Evolutionary conservation across 305 asterid species (phyloP).

Genomic region (Solanum hybrid): DNA sequence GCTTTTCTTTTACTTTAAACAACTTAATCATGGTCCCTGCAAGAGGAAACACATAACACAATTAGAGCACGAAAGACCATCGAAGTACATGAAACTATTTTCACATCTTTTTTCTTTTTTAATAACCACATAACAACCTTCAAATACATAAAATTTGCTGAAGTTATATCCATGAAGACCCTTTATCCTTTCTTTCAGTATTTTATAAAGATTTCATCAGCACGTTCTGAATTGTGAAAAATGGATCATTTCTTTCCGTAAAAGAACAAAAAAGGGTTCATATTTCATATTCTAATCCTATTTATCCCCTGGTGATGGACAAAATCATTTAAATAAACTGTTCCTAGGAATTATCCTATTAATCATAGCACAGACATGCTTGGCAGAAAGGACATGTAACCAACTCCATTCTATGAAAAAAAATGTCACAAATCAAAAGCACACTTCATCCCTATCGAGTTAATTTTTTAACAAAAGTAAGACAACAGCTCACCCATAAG

Average conservation of each 20-base stretch:
- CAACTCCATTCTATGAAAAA: background rate
- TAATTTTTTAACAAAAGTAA: background rate
- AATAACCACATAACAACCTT: background rate
- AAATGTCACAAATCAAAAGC: background rate
- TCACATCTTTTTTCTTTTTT: background rate
- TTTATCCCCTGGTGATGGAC: background rate
- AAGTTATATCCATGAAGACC: background rate
- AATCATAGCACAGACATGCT: background rate
- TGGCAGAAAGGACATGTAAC: background rate
- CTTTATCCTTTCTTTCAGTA: background rate
- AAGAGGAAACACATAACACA: background rate
- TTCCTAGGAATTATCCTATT: background rate
- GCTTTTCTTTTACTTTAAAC: slow-evolving; percentile 12
- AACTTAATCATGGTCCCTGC: slow-evolving; percentile 10
- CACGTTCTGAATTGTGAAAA: background rate
- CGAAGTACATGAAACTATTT: background rate
- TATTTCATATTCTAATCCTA: background rate
- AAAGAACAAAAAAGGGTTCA: background rate
- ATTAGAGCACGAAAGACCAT: background rate
- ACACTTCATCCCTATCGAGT: background rate
- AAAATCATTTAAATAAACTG: background rate
- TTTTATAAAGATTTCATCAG: background rate
- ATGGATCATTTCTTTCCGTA: background rate
- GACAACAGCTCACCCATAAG: background rate
- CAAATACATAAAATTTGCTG: background rate